These are phyloP conservation scores for Neopestalotiopsis sp. DNA, from an alignment of 2,329 filamentous ascomycete genomes.

Conservation along the genomic window DNA sequence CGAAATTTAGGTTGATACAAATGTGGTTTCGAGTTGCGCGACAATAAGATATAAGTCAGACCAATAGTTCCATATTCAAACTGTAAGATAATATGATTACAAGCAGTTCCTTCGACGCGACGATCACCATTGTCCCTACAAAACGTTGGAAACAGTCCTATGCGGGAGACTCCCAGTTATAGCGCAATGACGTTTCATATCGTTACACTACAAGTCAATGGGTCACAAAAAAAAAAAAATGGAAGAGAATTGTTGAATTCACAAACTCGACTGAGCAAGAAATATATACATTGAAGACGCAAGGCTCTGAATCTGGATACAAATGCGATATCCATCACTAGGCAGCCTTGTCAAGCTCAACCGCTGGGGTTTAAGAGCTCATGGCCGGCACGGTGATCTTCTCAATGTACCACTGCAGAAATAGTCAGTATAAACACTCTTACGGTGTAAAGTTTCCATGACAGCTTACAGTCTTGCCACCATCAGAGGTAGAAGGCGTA, in stretches of 20 bases:
- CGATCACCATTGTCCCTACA: too few relatives aligned
- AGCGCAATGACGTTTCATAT: too few relatives aligned
- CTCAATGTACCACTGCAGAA: conserved; percentile 5
- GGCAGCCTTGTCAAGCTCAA: background rate
- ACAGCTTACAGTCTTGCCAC: conserved; percentile 12
- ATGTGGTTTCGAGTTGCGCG: too few relatives aligned
- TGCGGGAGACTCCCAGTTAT: too few relatives aligned
- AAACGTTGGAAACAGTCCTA: too few relatives aligned
- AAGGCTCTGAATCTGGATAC: background rate
- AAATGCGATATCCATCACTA: background rate
- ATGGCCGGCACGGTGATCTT: conserved; percentile 16
- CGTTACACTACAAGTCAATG: too few relatives aligned
- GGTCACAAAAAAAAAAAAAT: too few relatives aligned
- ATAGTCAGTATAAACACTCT: background rate
- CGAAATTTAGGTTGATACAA: too few relatives aligned
- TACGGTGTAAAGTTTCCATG: background rate
- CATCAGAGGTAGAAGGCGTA: background rate
- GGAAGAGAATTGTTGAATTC: background rate
- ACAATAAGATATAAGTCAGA: too few relatives aligned
- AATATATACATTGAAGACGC: background rate
- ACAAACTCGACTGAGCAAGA: background rate
- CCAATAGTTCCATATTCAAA: too few relatives aligned
- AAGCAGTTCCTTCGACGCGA: too few relatives aligned
- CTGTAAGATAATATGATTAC: too few relatives aligned
- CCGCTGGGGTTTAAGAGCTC: background rate